Percentiles rank a stretch among this genome's conserved stretches.
Conservation (phyloP, 192 early-diverging fungal species). For the Umbelopsis sp. region DNA sequence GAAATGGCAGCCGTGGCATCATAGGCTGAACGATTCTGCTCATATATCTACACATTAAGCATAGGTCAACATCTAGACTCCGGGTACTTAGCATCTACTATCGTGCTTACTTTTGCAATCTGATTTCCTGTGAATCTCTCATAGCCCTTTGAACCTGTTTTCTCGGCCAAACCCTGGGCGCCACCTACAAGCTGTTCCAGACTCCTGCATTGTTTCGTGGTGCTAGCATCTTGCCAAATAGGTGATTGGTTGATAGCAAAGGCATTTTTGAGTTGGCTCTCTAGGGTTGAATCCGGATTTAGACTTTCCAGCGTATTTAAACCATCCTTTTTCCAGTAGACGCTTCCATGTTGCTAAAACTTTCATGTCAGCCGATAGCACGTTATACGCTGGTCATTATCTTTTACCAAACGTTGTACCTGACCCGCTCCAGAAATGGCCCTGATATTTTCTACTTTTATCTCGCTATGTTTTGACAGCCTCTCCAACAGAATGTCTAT, state of each 20-base stretch:
- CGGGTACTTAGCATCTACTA: slow-evolving; percentile 5
- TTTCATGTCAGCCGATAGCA: neutral
- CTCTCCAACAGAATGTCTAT: slow-evolving; percentile 61
- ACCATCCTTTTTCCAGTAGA: slow-evolving; percentile 70
- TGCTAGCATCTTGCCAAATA: slow-evolving; percentile 86
- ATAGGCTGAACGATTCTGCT: slow-evolving; percentile 42
- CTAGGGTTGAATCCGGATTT: slow-evolving; percentile 38
- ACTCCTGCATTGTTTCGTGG: slow-evolving; percentile 58
- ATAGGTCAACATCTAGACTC: slow-evolving; percentile 4
- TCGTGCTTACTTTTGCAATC: slow-evolving; percentile 61
- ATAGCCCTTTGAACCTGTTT: slow-evolving; percentile 77
- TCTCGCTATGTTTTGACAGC: slow-evolving; percentile 41
- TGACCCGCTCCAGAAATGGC: slow-evolving; percentile 75
- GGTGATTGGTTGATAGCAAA: slow-evolving; percentile 68
- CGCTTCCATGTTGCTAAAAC: slow-evolving; percentile 80
- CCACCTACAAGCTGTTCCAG: slow-evolving; percentile 71
- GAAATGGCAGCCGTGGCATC: slow-evolving; percentile 61
- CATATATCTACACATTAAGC: slow-evolving; percentile 39
- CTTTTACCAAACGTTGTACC: slow-evolving; percentile 29
- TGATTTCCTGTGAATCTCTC: slow-evolving; percentile 84
- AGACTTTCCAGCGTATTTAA: slow-evolving; percentile 45
- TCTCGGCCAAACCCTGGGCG: slow-evolving; percentile 55
- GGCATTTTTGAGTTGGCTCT: slow-evolving; percentile 53
- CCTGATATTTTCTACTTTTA: slow-evolving; percentile 33
- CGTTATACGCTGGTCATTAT: neutral